Evolutionary conservation across 23 red algal species (phyloP).

Genomic region (Cyanidioschyzon merolae): DNA sequence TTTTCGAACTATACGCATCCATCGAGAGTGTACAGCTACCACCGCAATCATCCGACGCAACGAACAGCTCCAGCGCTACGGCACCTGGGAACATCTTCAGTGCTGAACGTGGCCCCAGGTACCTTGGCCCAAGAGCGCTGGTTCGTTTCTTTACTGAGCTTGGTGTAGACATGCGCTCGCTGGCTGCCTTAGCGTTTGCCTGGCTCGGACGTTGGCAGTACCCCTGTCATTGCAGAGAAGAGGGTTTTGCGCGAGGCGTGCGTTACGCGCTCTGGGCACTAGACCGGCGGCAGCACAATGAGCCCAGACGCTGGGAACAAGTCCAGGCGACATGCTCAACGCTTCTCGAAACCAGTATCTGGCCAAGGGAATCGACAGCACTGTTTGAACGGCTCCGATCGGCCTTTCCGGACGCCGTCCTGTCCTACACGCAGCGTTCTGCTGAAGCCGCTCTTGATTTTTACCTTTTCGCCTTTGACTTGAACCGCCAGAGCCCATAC

Average conservation of each 20-base stretch:
- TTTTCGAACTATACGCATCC: no score
- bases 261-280: constrained; percentile 33
- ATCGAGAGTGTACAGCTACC: no score
- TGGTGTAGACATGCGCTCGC: constrained; percentile 41
- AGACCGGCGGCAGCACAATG: constrained; percentile 52
- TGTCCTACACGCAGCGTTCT: constrained; percentile 10
- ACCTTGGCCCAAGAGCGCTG: constrained; percentile 35
- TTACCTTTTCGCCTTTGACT: constrained; percentile 77
- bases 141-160: constrained; percentile 52
- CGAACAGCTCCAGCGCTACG: no score
- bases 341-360: neutral
- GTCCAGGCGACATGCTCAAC: no score
- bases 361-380: neutral
- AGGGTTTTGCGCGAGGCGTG: constrained; percentile 37
- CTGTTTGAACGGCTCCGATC: neutral
- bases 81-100: no score
- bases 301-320: constrained; percentile 32
- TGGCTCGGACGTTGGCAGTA: constrained; percentile 42
- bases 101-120: no score
- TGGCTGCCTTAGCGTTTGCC: constrained; percentile 56
- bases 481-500: constrained; percentile 36
- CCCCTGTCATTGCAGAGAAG: constrained; percentile 50
- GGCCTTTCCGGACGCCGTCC: neutral
- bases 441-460: constrained; percentile 49
- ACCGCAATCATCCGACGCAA: no score